Percentiles rank a stretch among this genome's conserved stretches.
These are phyloP conservation scores for Aspergillus carbonarius DNA, from an alignment of 2,329 filamentous ascomycete genomes.

Conservation along the genomic window DNA sequence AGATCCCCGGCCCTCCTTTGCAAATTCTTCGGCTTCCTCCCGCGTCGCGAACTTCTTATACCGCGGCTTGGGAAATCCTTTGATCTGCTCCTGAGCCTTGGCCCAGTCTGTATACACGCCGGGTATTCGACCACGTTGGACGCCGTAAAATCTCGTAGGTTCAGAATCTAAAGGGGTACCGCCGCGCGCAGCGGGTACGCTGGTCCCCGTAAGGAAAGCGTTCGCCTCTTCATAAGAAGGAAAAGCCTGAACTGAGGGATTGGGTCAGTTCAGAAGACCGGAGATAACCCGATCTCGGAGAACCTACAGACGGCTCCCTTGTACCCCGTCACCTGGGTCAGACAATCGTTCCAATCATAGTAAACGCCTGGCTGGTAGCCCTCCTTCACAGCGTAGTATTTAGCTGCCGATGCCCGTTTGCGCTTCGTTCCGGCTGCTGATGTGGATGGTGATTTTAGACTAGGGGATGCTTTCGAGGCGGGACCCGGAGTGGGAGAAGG, in stretches of 20 bases:
- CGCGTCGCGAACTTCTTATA: constrained; percentile 68
- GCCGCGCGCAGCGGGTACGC: constrained; percentile 36
- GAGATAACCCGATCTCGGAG: background rate
- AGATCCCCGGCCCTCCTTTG: constrained; percentile 47
- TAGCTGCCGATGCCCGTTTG: constrained; percentile 52
- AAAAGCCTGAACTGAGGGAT: constrained; percentile 73
- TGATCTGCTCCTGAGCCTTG: constrained; percentile 70
- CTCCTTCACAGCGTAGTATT: constrained; percentile 64
- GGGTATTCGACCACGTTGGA: constrained; percentile 57
- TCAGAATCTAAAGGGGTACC: constrained; percentile 36
- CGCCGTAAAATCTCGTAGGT: constrained; percentile 58
- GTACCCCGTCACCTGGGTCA: constrained; percentile 61
- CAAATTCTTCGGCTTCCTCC: constrained; percentile 75
- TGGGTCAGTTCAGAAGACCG: background rate
- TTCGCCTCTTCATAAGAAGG: constrained; percentile 71
- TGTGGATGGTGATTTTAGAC: constrained; percentile 25
- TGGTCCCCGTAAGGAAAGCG: constrained; percentile 68
- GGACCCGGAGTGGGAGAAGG: constrained; percentile 38
- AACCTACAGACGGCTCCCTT: constrained; percentile 68
- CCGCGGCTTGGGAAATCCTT: constrained; percentile 66
- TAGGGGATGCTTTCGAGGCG: constrained; percentile 27
- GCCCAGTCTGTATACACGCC: constrained; percentile 68
- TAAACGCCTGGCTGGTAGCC: constrained; percentile 64
- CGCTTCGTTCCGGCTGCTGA: constrained; percentile 53
- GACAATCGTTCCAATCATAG: constrained; percentile 61